Evolutionary conservation across 495 filamentous ascomycete genomes (phyloP), one percentile per base, ranked within the genome.

Genomic region (Rusavskia elegans): DNA sequence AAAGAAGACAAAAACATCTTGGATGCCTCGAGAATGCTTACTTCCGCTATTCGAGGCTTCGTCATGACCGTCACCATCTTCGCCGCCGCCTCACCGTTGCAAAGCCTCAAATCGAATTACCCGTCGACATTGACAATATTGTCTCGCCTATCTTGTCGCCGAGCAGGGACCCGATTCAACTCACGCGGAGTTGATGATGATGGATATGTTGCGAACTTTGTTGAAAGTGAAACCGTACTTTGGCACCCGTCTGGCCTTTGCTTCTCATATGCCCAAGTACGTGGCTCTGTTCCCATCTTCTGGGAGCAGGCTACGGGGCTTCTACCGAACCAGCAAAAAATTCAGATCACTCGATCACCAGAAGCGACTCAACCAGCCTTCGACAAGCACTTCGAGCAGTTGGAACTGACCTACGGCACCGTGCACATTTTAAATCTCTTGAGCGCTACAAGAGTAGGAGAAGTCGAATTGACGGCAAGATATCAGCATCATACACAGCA

Each of bases 301-400:
- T 98, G 92, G 92, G 92, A 98, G 64, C 93, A 97, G 63, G 75
- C 81, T 42, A 75, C 88, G 3, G 89, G 87, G 13, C 75, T 97
- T 25, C 68, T 97, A 40, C 93, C 92, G 2, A 84, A 84, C 11
- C 90, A 97, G 61, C 93, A 97, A 60, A 97, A 96, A 60, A 94
- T 97, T 37, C 80, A 85, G 51, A 77, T 96, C 42, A 94, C 90
- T 21, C 76, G 92, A 36, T 95, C 88, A 19, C 72, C 77, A 16
- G 89, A 97, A 64, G 93, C 90, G 25, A 93, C 89, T 1, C 87
- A 94, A 57, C 89, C 90, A 53, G 90, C 92, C 17, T 98, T 98
- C 59, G 81, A 96, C 65, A 89, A 86, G 61, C 92, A 98, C 62
- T 90, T 98, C 59, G 84, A 87, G 45, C 71, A 76, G 5, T 72